Percentiles rank a stretch among this genome's conserved stretches.
phyloP scores from a whole-genome alignment of 345 rosid genomes.

The Rhodomyrtus tomentosa region DNA sequence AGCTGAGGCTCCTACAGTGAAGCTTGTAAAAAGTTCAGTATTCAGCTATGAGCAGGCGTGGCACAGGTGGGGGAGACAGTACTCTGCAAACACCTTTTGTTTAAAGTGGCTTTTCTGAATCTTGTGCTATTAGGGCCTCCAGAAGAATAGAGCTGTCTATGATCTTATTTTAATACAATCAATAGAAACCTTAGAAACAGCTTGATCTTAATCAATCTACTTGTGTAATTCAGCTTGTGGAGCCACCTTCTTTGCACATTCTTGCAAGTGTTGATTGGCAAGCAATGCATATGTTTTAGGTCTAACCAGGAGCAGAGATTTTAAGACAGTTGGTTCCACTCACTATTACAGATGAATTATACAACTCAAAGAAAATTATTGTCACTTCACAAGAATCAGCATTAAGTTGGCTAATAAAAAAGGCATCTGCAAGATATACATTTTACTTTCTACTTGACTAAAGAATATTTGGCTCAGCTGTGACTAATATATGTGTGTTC shows the following conservation, averaged over 20 bases:
- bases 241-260: not conserved
- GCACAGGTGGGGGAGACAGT: constrained; percentile 56
- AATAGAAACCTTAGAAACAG: not conserved
- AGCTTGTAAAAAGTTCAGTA: constrained; percentile 80
- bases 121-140: not conserved
- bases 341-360: not conserved
- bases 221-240: not conserved
- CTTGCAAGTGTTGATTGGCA: not conserved
- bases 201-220: not conserved
- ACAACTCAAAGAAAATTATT: not conserved
- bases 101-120: not conserved
- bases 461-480: not conserved
- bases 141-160: not conserved
- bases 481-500: not conserved
- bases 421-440: not conserved
- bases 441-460: not conserved
- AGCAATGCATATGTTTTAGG: not conserved
- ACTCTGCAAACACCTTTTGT: not conserved
- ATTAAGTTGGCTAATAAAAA: not conserved
- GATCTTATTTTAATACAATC: not conserved
- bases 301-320: not conserved
- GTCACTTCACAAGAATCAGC: not conserved
- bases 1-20: constrained; percentile 45
- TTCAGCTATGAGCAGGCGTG: constrained; percentile 99
- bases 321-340: not conserved